These are phyloP conservation scores for Xanthoceras sorbifolium DNA, from an alignment of 345 rosid species.

Conservation along the genomic window DNA sequence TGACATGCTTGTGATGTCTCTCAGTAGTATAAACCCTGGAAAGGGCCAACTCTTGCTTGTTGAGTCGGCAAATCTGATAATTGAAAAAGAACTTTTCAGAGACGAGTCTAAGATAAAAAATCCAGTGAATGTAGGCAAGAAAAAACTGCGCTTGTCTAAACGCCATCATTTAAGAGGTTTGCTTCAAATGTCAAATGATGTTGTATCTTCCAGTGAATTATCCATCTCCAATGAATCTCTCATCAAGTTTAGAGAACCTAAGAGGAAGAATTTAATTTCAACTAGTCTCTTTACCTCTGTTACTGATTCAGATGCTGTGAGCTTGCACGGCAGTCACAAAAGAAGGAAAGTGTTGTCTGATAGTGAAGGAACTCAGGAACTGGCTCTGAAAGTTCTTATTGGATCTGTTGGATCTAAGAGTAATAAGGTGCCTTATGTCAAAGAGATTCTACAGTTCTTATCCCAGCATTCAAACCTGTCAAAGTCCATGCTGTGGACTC, in stretches of 20 bases:
- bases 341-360: conserved; percentile 36
- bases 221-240: conserved; percentile 24
- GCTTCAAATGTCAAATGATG: conserved; percentile 39
- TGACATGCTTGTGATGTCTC: conserved; percentile 88
- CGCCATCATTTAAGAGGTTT: conserved; percentile 69
- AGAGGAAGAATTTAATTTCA: conserved; percentile 29
- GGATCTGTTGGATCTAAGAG: conserved; percentile 99
- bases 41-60: conserved; percentile 92
- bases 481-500: conserved; percentile 73
- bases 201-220: conserved; percentile 20
- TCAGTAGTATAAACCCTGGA: conserved; percentile 89
- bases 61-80: conserved; percentile 56
- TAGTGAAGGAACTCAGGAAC: conserved; percentile 36
- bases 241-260: conserved; percentile 9
- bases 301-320: conserved; percentile 13
- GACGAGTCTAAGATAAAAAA: conserved; percentile 39
- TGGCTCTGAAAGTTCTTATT: conserved; percentile 70
- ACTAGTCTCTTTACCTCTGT: conserved; percentile 17
- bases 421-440: conserved; percentile 80
- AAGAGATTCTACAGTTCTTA: conserved; percentile 65
- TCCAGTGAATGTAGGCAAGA: conserved; percentile 31
- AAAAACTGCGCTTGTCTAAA: conserved; percentile 38
- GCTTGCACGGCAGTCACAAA: conserved; percentile 21
- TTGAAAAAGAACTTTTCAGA: conserved; percentile 42
- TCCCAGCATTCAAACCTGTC: conserved; percentile 68